Evolutionary conservation across 805 yeast genomes (phyloP).

Genomic region (Groenewaldozyma tartarivorans): DNA sequence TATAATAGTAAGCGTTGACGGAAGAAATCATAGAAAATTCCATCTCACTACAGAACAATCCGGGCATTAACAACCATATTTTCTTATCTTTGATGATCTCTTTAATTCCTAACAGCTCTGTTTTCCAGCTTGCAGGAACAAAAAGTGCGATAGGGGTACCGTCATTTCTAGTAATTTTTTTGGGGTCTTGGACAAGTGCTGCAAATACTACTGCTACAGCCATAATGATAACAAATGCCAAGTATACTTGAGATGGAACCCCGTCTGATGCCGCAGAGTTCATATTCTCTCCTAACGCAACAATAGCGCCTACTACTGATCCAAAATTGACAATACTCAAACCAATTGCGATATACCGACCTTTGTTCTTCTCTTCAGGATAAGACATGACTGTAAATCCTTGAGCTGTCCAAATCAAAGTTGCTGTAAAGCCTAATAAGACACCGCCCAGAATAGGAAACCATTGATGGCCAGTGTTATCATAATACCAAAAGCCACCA

Average conservation of each 20-base stretch:
- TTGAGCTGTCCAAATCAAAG: slow-evolving; percentile 47
- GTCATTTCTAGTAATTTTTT: slow-evolving; percentile 36
- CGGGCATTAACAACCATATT: slow-evolving; percentile 40
- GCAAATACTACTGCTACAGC: slow-evolving; percentile 36
- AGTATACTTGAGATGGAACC: slow-evolving; percentile 37
- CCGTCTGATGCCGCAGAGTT: slow-evolving; percentile 20
- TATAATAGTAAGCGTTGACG: slow-evolving; percentile 43
- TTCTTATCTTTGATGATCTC: slow-evolving; percentile 32
- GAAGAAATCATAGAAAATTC: slow-evolving; percentile 50
- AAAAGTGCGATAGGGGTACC: slow-evolving; percentile 34
- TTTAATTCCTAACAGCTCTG: slow-evolving; percentile 31
- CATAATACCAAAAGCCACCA: slow-evolving; percentile 37
- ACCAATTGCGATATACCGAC: slow-evolving; percentile 40
- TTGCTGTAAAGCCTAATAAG: slow-evolving; percentile 43
- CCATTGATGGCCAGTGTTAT: slow-evolving; percentile 37
- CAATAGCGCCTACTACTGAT: slow-evolving; percentile 45
- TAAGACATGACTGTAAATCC: slow-evolving; percentile 44
- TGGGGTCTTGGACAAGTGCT: slow-evolving; percentile 17
- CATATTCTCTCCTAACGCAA: slow-evolving; percentile 43
- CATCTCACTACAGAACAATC: slow-evolving; percentile 49
- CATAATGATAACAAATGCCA: slow-evolving; percentile 44
- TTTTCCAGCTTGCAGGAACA: slow-evolving; percentile 27
- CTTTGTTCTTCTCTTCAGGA: slow-evolving; percentile 42
- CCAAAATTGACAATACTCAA: slow-evolving; percentile 52
- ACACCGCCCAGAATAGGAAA: slow-evolving; percentile 47